Conservation (phyloP, 2,329 filamentous ascomycete species). For the Aureobasidium vineae region DNA sequence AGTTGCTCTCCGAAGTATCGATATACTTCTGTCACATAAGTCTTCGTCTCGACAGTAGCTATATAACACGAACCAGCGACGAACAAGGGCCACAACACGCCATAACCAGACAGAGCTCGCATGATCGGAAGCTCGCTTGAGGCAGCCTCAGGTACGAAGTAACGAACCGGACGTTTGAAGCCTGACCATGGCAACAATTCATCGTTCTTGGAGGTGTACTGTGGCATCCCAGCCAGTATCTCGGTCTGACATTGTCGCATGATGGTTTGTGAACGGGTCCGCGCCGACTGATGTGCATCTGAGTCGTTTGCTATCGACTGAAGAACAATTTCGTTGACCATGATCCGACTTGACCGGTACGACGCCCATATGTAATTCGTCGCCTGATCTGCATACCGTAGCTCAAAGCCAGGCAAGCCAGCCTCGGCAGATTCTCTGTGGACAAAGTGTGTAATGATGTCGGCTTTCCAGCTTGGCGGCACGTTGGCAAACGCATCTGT, state of each 20-base stretch:
- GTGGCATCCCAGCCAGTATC: constrained; percentile 14
- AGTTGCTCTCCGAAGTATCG: constrained; percentile 12
- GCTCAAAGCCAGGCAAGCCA: constrained; percentile 2
- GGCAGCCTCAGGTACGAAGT: background rate
- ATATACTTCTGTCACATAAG: background rate
- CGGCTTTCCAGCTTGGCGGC: background rate
- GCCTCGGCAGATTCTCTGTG: background rate
- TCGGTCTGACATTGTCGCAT: constrained; percentile 6
- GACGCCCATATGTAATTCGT: constrained; percentile 12
- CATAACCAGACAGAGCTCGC: constrained; percentile 9
- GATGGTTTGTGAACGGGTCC: background rate
- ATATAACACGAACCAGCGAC: background rate
- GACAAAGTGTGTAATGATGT: background rate
- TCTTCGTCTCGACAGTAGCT: background rate
- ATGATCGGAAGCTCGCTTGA: background rate
- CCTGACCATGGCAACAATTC: background rate
- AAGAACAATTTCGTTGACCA: constrained; percentile 4
- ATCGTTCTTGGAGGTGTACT: background rate
- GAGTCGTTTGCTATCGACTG: background rate
- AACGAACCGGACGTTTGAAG: background rate
- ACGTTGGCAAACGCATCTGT: background rate
- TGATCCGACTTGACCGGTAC: background rate
- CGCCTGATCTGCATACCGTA: constrained; percentile 5
- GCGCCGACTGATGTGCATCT: background rate
- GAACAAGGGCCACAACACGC: constrained; percentile 16